These are phyloP conservation scores for Calonectria hawksworthii DNA, from an alignment of 2,329 filamentous ascomycete genomes.

Conservation along the genomic window DNA sequence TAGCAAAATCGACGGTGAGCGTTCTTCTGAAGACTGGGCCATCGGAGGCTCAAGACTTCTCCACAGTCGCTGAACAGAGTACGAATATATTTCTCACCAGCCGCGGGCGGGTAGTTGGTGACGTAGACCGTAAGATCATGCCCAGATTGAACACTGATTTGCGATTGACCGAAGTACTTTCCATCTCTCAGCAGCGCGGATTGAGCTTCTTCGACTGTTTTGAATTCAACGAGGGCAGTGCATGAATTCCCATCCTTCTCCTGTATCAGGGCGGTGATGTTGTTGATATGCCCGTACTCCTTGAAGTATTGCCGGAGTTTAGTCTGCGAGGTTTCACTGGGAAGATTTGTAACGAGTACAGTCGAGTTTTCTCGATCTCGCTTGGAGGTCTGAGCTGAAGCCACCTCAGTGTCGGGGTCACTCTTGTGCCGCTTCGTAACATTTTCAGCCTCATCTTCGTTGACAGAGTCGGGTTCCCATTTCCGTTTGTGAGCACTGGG, in stretches of 20 bases:
- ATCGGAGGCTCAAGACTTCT: conserved; percentile 86
- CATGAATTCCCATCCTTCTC: conserved; percentile 73
- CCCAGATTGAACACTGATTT: conserved; percentile 81
- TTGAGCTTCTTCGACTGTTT: conserved; percentile 82
- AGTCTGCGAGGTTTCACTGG: conserved; percentile 76
- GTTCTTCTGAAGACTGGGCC: conserved; percentile 92
- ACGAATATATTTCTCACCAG: conserved; percentile 79
- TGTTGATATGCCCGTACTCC: conserved; percentile 88
- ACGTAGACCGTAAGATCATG: conserved; percentile 88
- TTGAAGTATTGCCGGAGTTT: conserved; percentile 91
- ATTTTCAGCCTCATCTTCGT: conserved; percentile 57
- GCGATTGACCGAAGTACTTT: conserved; percentile 81
- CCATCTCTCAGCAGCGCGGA: conserved; percentile 86
- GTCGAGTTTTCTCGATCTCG: conserved; percentile 93
- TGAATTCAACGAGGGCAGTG: conserved; percentile 88
- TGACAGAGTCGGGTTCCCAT: conserved; percentile 70
- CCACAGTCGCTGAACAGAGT: conserved; percentile 81
- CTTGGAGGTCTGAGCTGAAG: conserved; percentile 62
- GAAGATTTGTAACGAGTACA: conserved; percentile 84
- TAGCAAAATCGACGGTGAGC: conserved; percentile 95
- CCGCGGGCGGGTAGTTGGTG: conserved; percentile 87
- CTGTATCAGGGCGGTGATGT: conserved; percentile 74
- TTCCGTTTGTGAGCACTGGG: conserved; percentile 77
- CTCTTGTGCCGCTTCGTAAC: conserved; percentile 77
- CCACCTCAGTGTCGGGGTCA: conserved; percentile 48